Evolutionary conservation across 192 early-diverging fungal species (phyloP), one percentile per base, ranked within the genome.

Genomic region (Lunasporangiospora selenospora): DNA sequence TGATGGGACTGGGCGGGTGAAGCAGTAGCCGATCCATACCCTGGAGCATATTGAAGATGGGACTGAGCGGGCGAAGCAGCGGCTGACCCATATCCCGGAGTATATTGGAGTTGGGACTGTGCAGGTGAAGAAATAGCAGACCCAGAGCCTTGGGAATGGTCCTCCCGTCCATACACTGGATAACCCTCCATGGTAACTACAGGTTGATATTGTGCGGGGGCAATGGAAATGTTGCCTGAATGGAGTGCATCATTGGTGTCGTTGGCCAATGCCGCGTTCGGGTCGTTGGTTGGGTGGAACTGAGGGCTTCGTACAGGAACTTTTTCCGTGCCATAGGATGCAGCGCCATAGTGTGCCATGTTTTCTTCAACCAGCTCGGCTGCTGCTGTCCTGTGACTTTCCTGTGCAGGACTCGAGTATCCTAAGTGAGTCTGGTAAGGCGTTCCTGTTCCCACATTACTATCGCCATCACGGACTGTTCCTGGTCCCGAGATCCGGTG

Each of bases 131-230:
- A n/a, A n/a, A n/a, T n/a, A n/a, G n/a, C n/a, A n/a, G n/a, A n/a
- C n/a, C n/a, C n/a, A n/a, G n/a, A n/a, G n/a, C n/a, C n/a, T n/a
- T n/a, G n/a, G n/a, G n/a, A n/a, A n/a, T n/a, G n/a, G n/a, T n/a
- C n/a, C n/a, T n/a, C n/a, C n/a, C n/a, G n/a, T n/a, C 65, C 65
- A 27, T 60, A 70, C 1, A 60, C 43, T 19, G 50, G 66, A 10
- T 41, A 44, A 24, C 55, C 64, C 4, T 47, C 16, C 0, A 38
- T 42, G 16, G 16, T 53, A 3, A 59, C 56, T 2, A 59, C 65
- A 13, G 56, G 0, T 18, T 67, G 65, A 49, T 59, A 67, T 27
- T 51, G 55, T 3, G 54, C 42, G 3, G 65, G 65, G 1, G 21
- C 23, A 4, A 39, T 26, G 1, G 57, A 43, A n/a, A 48, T 27